Evolutionary conservation across 176 grass and related monocot species (phyloP).

Genomic region (Chloris gayana): DNA sequence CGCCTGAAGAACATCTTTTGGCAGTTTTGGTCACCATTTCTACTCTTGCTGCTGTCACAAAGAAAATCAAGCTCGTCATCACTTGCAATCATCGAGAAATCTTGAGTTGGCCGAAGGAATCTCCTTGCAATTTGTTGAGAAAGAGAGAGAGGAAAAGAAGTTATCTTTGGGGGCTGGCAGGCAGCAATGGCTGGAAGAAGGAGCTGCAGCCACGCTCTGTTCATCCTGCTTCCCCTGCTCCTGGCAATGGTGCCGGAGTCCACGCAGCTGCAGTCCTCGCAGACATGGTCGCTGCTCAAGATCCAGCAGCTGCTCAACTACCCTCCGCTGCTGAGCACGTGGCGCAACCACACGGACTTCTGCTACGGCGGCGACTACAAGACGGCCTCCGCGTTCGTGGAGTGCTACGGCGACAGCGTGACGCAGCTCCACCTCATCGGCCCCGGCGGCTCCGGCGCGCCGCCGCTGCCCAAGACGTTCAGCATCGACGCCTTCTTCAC

Average conservation of each 20-base stretch:
- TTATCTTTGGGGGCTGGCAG: background rate
- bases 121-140: background rate
- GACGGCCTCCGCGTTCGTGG: constrained; percentile 62
- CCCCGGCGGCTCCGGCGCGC: constrained; percentile 18
- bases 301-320: constrained; percentile 79
- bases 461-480: constrained; percentile 69
- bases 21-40: constrained; percentile 13
- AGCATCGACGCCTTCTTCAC: constrained; percentile 81
- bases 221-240: constrained; percentile 58
- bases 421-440: constrained; percentile 92
- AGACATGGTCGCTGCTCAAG: constrained; percentile 92
- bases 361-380: constrained; percentile 69
- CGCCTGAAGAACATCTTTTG: background rate
- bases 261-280: constrained; percentile 70
- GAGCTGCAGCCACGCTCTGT: constrained; percentile 17
- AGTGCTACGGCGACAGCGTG: constrained; percentile 94
- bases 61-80: background rate
- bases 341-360: constrained; percentile 79
- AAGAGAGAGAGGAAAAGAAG: background rate
- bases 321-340: constrained; percentile 64
- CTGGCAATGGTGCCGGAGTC: constrained; percentile 55
- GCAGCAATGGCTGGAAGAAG: constrained; percentile 28
- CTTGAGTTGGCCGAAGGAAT: background rate
- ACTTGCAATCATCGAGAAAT: constrained; percentile 5
- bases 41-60: background rate